Conservation (phyloP, 2,329 filamentous ascomycete species). For the Trichoderma gracile region DNA sequence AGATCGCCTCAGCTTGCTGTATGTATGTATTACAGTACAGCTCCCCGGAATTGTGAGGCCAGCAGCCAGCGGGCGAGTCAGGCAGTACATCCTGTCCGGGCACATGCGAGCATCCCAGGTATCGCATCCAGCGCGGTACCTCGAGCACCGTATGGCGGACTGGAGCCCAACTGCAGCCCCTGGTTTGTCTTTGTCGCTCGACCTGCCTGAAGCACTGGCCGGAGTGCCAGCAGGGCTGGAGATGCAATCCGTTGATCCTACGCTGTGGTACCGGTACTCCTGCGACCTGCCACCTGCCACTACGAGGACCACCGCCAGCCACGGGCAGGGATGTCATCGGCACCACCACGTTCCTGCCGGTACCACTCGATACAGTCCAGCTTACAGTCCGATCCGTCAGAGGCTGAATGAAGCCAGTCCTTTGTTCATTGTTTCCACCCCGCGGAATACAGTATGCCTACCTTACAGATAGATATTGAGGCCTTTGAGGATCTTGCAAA, state of each 20-base stretch:
- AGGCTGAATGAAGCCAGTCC: neutral
- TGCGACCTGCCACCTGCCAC: constrained; percentile 1
- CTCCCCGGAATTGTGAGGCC: constrained; percentile 17
- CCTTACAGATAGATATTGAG: neutral
- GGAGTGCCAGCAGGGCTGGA: constrained; percentile 4
- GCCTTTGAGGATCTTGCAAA: neutral
- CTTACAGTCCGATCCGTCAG: neutral
- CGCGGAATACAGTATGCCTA: neutral
- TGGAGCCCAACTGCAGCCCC: constrained; percentile 8
- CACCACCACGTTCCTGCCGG: constrained; percentile 9
- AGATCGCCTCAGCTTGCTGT: constrained; percentile 8
- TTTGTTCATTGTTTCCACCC: neutral
- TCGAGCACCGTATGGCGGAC: constrained; percentile 2
- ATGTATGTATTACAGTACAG: neutral
- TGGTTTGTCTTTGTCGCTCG: constrained; percentile 12
- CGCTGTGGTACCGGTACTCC: neutral
- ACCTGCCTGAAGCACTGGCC: constrained; percentile 17
- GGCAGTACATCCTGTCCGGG: constrained; percentile 8
- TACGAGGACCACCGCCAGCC: constrained; percentile 4
- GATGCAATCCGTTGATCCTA: neutral
- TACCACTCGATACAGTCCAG: neutral
- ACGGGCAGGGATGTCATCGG: constrained; percentile 16
- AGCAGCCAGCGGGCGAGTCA: constrained; percentile 4
- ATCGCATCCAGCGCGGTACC: constrained; percentile 10
- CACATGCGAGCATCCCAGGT: neutral